A percentile compares a stretch with the other conserved stretches of the same genome.
Conservation (phyloP, 2,329 filamentous ascomycete genomes). For the Mariannaea sp. region DNA sequence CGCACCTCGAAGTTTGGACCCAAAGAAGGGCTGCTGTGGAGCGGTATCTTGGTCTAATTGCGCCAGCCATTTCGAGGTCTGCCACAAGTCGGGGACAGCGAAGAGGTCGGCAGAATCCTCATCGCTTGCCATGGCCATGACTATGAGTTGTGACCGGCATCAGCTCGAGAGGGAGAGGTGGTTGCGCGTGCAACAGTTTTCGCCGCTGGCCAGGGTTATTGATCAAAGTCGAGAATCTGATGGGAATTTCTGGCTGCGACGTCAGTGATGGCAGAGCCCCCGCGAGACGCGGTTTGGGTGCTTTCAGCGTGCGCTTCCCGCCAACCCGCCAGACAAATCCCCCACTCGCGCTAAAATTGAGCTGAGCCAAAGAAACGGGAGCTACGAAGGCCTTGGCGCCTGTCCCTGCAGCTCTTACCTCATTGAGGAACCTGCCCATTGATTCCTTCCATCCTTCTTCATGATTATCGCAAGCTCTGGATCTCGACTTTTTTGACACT, state of each 20-base stretch:
- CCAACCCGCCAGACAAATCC: slow-evolving; percentile 1
- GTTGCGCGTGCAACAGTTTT: slow-evolving; percentile 4
- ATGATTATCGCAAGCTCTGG: slow-evolving; percentile 13
- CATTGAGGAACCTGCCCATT: neutral
- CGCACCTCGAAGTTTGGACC: slow-evolving; percentile 44
- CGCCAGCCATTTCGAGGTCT: slow-evolving; percentile 56
- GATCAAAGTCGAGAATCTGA: neutral
- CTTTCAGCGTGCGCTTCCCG: slow-evolving; percentile 5
- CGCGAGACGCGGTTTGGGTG: slow-evolving; percentile 18
- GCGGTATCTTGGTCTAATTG: slow-evolving; percentile 27
- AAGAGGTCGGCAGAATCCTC: slow-evolving; percentile 61
- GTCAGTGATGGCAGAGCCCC: slow-evolving; percentile 19
- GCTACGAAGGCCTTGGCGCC: neutral
- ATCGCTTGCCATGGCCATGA: slow-evolving; percentile 42
- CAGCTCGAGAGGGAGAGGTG: neutral
- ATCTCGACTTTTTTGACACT: slow-evolving; percentile 6
- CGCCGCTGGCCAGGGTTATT: slow-evolving; percentile 8
- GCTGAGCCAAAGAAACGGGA: neutral
- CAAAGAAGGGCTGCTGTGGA: slow-evolving; percentile 49
- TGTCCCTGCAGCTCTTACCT: neutral
- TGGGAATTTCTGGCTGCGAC: neutral
- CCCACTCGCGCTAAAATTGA: slow-evolving; percentile 11
- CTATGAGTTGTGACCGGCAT: slow-evolving; percentile 21
- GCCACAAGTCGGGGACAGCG: slow-evolving; percentile 65
- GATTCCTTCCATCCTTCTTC: neutral